Conservation (phyloP, 169 alveolate species). For the Plasmodium adleri region DNA sequence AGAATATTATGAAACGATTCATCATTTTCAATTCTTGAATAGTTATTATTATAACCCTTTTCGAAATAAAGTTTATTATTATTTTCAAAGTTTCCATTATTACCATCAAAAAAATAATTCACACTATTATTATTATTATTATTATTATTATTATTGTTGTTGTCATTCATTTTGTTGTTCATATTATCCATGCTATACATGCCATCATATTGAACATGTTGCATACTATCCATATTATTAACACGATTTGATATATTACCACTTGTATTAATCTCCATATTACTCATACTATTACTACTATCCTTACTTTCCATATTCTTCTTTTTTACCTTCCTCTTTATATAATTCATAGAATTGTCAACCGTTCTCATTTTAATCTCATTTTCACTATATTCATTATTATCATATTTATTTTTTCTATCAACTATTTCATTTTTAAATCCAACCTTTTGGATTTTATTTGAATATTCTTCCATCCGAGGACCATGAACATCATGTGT, state of each 20-base stretch:
- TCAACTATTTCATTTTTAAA: neutral
- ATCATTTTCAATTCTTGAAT: slow-evolving; percentile 3
- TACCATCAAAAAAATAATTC: neutral
- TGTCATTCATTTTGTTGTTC: neutral
- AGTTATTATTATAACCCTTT: neutral
- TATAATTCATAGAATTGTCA: neutral
- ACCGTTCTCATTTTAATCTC: neutral
- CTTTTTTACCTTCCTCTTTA: slow-evolving; percentile 16
- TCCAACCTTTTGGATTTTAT: slow-evolving; percentile 16
- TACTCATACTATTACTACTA: neutral
- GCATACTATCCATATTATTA: too few relatives aligned
- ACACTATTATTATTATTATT: neutral
- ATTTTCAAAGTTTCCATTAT: neutral
- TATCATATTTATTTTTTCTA: neutral
- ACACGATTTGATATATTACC: too few relatives aligned
- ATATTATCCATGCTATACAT: neutral
- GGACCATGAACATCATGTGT: neutral
- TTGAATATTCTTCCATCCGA: neutral
- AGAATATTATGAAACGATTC: neutral
- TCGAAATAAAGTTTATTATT: too few relatives aligned
- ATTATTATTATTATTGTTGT: neutral
- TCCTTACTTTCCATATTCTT: slow-evolving; percentile 3
- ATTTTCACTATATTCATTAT: slow-evolving; percentile 3
- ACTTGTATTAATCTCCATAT: too few relatives aligned
- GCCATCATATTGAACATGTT: too few relatives aligned